Evolutionary conservation across 2,329 filamentous ascomycete species (phyloP).

Genomic region (Colletotrichum sp.): DNA sequence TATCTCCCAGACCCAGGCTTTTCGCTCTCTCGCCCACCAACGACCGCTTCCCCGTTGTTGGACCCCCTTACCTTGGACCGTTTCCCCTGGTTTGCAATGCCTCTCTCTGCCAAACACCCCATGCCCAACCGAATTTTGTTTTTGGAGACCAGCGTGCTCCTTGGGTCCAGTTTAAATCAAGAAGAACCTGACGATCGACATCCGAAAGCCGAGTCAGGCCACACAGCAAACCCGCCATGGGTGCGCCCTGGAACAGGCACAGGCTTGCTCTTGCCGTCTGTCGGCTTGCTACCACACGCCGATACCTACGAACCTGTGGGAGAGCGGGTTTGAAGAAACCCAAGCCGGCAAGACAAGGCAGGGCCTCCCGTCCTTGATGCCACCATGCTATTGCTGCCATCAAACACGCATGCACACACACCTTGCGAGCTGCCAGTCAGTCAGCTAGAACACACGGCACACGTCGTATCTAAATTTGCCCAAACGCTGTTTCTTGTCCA

Average conservation of each 20-base stretch:
- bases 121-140: neutral
- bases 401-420: neutral
- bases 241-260: neutral
- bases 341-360: neutral
- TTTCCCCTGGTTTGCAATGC: neutral
- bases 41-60: neutral
- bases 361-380: neutral
- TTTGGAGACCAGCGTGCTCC: neutral
- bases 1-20: neutral
- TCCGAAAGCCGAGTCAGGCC: constrained; percentile 11
- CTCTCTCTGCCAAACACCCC: neutral
- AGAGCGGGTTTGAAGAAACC: neutral
- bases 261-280: neutral
- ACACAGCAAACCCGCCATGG: neutral
- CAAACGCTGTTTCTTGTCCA: neutral
- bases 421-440: neutral
- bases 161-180: constrained; percentile 3
- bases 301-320: neutral
- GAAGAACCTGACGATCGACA: constrained; percentile 5
- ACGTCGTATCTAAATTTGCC: neutral
- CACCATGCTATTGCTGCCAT: neutral
- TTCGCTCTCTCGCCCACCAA: neutral
- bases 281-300: neutral
- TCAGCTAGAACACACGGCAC: neutral
- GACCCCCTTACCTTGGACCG: neutral